Percentiles rank a stretch among this genome's conserved stretches.
Conservation (phyloP, 2,329 filamentous ascomycete species). For the Rachicladosporium sp. region DNA sequence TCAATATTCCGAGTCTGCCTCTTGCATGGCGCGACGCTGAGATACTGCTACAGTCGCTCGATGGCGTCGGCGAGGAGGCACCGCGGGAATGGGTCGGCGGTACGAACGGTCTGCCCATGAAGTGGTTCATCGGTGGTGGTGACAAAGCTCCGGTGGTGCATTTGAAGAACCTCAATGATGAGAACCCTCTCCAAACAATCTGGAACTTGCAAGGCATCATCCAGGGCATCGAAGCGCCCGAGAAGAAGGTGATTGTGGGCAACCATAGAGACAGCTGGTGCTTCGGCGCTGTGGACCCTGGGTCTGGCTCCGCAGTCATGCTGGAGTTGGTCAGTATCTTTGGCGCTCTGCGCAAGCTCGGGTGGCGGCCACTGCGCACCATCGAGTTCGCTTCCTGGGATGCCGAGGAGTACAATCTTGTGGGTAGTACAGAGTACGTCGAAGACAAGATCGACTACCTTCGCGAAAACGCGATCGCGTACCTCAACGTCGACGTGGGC, state of each 20-base stretch:
- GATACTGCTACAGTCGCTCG: constrained; percentile 59
- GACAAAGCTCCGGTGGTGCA: constrained; percentile 53
- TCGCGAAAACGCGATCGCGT: constrained; percentile 64
- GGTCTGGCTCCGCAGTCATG: constrained; percentile 81
- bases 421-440: constrained; percentile 90
- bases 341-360: constrained; percentile 59
- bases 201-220: constrained; percentile 88
- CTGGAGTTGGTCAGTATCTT: constrained; percentile 80
- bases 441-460: constrained; percentile 68
- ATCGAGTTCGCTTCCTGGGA: constrained; percentile 98
- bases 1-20: constrained; percentile 79
- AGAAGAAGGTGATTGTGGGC: constrained; percentile 69
- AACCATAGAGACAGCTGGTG: constrained; percentile 92
- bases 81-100: constrained; percentile 63
- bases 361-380: constrained; percentile 85
- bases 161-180: constrained; percentile 77
- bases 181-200: constrained; percentile 68
- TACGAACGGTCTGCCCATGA: constrained; percentile 47
- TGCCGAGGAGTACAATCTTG: constrained; percentile 80
- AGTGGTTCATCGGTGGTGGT: constrained; percentile 74
- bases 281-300: constrained; percentile 74
- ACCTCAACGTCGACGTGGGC: constrained; percentile 81
- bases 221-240: constrained; percentile 65
- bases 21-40: constrained; percentile 84
- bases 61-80: constrained; percentile 59